Percentiles rank a stretch among this genome's conserved stretches.
Evolutionary conservation across 192 early-diverging fungal species (phyloP).

Genomic region (Backusella psychrophila): DNA sequence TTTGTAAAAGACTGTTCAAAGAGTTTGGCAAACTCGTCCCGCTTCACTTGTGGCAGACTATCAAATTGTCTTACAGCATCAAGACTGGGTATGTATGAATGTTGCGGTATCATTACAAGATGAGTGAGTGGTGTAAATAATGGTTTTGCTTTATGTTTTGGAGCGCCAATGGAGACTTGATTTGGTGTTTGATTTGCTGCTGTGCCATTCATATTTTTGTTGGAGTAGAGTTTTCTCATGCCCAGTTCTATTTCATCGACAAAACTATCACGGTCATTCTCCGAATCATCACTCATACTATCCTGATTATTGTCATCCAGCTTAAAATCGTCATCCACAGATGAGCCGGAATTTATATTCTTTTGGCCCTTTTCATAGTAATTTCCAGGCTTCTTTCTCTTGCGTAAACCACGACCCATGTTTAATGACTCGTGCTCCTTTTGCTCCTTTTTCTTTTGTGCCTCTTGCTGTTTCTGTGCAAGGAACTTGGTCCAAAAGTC

Average conservation of each 20-base stretch:
- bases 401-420: slow-evolving; percentile 26
- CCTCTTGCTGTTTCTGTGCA: slow-evolving; percentile 1
- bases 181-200: background rate
- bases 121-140: too few species aligned
- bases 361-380: background rate
- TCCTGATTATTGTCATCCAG: background rate
- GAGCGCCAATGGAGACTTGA: too few species aligned
- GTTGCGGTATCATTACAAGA: too few species aligned
- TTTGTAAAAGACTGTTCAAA: background rate
- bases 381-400: slow-evolving; percentile 10
- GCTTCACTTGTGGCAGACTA: background rate
- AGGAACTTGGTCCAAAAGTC: slow-evolving; percentile 38
- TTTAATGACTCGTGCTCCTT: background rate
- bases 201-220: background rate
- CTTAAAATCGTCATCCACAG: background rate
- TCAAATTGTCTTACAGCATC: background rate
- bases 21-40: background rate
- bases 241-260: background rate
- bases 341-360: background rate
- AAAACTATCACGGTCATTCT: background rate
- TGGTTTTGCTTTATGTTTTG: too few species aligned
- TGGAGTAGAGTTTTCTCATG: background rate
- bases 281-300: background rate
- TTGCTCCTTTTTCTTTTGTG: background rate
- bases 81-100: too few species aligned